Percentiles rank a stretch among this genome's conserved stretches.
Evolutionary conservation across 2,329 filamentous ascomycete species (phyloP).

Genomic region (Ophiostoma ips): DNA sequence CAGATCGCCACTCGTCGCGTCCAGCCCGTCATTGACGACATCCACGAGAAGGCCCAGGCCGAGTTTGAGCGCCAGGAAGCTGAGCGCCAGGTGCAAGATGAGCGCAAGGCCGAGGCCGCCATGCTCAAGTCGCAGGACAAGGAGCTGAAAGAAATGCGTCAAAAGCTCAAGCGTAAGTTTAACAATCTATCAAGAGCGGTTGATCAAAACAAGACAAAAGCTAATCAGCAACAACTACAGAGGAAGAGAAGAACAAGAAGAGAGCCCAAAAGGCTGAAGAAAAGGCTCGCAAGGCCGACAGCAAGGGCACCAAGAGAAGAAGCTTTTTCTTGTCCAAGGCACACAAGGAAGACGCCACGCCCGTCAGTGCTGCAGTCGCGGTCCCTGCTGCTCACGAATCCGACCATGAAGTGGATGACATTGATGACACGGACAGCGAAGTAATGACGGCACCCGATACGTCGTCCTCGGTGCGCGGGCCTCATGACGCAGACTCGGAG

Average conservation of each 20-base stretch:
- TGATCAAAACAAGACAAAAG: not conserved
- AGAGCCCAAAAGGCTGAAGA: constrained; percentile 28
- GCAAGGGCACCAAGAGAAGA: not conserved
- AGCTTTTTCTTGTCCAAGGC: not conserved
- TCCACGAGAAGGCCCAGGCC: constrained; percentile 61
- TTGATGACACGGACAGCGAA: not conserved
- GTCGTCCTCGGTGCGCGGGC: not conserved
- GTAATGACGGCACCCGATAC: constrained; percentile 7
- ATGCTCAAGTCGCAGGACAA: constrained; percentile 34
- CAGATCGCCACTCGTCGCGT: constrained; percentile 63
- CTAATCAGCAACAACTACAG: constrained; percentile 16
- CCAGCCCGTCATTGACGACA: constrained; percentile 74
- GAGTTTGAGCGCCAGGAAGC: constrained; percentile 55
- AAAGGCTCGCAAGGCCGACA: constrained; percentile 18
- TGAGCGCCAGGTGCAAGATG: constrained; percentile 47
- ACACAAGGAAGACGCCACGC: not conserved
- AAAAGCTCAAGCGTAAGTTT: constrained; percentile 44
- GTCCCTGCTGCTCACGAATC: not conserved
- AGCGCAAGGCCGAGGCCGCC: constrained; percentile 23
- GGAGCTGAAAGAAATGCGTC: constrained; percentile 39
- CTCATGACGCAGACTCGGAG: not conserved
- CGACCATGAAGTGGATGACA: not conserved
- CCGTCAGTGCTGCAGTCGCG: not conserved
- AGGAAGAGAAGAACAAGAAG: constrained; percentile 30
- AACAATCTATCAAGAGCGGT: not conserved